Percentiles rank a stretch among this genome's conserved stretches.
phyloP scores from a whole-genome alignment of 495 filamentous ascomycete species.

The Penicillium steckii region DNA sequence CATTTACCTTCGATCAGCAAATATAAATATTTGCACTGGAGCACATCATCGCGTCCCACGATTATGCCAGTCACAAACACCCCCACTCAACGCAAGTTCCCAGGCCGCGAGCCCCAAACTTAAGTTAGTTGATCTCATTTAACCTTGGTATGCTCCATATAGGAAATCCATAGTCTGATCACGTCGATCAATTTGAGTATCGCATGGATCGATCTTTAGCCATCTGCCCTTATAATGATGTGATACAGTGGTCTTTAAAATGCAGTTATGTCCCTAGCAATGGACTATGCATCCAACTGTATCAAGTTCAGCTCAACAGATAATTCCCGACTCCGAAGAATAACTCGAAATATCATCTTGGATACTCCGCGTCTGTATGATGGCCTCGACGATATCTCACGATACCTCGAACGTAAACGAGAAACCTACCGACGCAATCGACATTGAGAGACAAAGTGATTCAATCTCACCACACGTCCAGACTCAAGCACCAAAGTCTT shows the following conservation, averaged over 20 bases:
- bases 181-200: background rate
- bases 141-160: background rate
- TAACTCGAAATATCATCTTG: too few species aligned
- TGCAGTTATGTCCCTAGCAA: background rate
- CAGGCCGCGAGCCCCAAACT: background rate
- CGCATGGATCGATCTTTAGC: background rate
- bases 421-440: too few species aligned
- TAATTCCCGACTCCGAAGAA: too few species aligned
- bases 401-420: too few species aligned
- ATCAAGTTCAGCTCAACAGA: too few species aligned
- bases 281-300: too few species aligned
- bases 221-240: background rate
- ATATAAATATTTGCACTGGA: too few species aligned
- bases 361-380: too few species aligned
- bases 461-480: background rate
- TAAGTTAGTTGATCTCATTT: background rate
- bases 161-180: background rate
- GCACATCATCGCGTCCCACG: background rate
- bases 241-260: background rate
- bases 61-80: background rate
- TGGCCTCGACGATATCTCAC: slow-evolving; percentile 9
- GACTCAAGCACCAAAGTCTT: slow-evolving; percentile 13
- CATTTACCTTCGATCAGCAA: too few species aligned
- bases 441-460: slow-evolving; percentile 11
- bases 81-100: background rate